Percentiles rank a stretch among this genome's conserved stretches.
Conservation (phyloP, 345 rosid genomes). For the Cardiospermum halicacabum region DNA sequence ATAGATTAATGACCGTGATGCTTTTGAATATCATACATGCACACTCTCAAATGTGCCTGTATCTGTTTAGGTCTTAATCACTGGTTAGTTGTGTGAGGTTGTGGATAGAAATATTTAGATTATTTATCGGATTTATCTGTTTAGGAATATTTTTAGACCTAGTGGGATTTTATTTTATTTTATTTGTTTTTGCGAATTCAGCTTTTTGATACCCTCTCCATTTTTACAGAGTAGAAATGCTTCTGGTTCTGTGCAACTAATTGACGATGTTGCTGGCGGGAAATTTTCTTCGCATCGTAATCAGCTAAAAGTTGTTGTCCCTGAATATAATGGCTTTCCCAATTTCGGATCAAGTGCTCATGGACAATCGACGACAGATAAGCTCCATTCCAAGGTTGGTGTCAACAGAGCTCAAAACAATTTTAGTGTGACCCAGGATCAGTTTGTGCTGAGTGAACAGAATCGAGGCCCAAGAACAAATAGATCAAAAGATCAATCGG, state of each 20-base stretch:
- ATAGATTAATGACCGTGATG: not conserved
- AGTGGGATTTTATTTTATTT: not conserved
- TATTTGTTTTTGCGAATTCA: not conserved
- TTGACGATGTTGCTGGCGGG: slow-evolving; percentile 38
- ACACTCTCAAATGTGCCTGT: too few relatives aligned
- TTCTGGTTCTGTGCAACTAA: slow-evolving; percentile 37
- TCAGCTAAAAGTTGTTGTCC: slow-evolving; percentile 38
- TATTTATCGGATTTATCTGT: too few relatives aligned
- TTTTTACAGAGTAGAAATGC: slow-evolving; percentile 52
- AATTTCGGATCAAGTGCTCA: slow-evolving; percentile 36
- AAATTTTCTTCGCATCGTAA: slow-evolving; percentile 39
- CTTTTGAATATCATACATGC: not conserved
- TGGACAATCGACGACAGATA: slow-evolving; percentile 36
- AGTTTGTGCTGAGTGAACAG: slow-evolving; percentile 39
- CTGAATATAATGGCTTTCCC: slow-evolving; percentile 36
- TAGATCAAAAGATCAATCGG: slow-evolving; percentile 45
- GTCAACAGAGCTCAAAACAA: slow-evolving; percentile 32
- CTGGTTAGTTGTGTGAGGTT: too few relatives aligned
- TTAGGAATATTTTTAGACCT: not conserved
- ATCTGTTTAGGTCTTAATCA: too few relatives aligned
- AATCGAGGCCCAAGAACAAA: slow-evolving; percentile 61
- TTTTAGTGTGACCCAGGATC: slow-evolving; percentile 33
- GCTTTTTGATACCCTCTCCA: slow-evolving; percentile 15
- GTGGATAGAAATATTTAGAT: too few relatives aligned
- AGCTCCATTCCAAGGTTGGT: slow-evolving; percentile 39